Evolutionary conservation across 192 early-diverging fungal genomes (phyloP).

Genomic region (Pecoramyces ruminantium): DNA sequence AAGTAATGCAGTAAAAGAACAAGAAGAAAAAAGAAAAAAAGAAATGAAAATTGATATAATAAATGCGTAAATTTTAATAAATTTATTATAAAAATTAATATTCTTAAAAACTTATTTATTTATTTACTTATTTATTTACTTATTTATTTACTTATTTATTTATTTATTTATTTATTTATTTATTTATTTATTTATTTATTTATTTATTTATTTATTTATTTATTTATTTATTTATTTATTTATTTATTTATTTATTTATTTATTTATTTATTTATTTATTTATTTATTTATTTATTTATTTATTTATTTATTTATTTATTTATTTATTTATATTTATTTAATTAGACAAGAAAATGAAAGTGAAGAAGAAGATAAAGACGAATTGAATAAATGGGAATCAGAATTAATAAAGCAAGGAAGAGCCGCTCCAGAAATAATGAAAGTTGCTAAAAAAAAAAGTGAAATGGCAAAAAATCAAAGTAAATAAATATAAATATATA

Average conservation of each 20-base stretch:
- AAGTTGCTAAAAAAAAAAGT: neutral
- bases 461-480: neutral
- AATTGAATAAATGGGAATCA: conserved; percentile 12
- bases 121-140: too few species aligned
- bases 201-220: too few species aligned
- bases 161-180: too few species aligned
- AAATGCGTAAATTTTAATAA: neutral
- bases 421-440: conserved; percentile 1
- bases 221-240: too few species aligned
- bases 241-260: too few species aligned
- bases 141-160: too few species aligned
- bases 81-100: conserved; percentile 4
- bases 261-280: too few species aligned
- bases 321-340: neutral
- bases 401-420: neutral
- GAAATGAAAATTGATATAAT: conserved; percentile 9
- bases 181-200: too few species aligned
- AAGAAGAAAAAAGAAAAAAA: conserved; percentile 4
- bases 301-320: too few species aligned
- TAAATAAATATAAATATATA: neutral
- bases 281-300: too few species aligned
- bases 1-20: conserved; percentile 9
- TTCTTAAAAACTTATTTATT: too few species aligned
- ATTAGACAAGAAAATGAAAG: conserved; percentile 4
- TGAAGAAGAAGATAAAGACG: conserved; percentile 13